Evolutionary conservation across 768 basidiomycete genomes (phyloP).

Genomic region (Phylloporus sp.): DNA sequence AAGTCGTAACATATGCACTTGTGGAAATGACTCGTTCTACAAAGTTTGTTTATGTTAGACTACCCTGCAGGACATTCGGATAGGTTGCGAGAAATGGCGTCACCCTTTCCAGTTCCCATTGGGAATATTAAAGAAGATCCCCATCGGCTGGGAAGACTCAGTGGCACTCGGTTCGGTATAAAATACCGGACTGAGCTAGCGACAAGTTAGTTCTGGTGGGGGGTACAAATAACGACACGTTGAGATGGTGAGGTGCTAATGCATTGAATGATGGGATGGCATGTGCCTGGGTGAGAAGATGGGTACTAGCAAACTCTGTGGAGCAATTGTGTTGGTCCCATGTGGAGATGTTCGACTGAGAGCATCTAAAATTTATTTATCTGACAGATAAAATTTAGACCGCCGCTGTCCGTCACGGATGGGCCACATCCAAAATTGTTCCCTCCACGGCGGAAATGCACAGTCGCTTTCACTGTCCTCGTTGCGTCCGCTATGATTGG

Average conservation of each 20-base stretch:
- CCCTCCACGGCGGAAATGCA: no score
- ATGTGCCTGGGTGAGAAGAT: neutral
- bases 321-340: neutral
- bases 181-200: slow-evolving; percentile 1
- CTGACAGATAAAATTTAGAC: slow-evolving; percentile 7
- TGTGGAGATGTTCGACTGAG: neutral
- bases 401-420: slow-evolving; percentile 2
- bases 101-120: neutral
- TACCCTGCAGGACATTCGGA: neutral
- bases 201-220: slow-evolving; percentile 6
- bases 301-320: neutral
- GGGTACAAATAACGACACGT: neutral
- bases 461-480: no score
- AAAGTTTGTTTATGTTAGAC: neutral
- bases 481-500: neutral
- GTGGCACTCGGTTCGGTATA: neutral
- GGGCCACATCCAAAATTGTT: no score
- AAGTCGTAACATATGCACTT: neutral
- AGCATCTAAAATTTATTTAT: neutral
- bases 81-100: neutral
- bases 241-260: neutral
- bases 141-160: neutral
- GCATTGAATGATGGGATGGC: neutral
- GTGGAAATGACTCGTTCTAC: neutral
- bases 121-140: neutral